phyloP scores from a whole-genome alignment of 805 yeast species.

The Clavispora santaluciae region DNA sequence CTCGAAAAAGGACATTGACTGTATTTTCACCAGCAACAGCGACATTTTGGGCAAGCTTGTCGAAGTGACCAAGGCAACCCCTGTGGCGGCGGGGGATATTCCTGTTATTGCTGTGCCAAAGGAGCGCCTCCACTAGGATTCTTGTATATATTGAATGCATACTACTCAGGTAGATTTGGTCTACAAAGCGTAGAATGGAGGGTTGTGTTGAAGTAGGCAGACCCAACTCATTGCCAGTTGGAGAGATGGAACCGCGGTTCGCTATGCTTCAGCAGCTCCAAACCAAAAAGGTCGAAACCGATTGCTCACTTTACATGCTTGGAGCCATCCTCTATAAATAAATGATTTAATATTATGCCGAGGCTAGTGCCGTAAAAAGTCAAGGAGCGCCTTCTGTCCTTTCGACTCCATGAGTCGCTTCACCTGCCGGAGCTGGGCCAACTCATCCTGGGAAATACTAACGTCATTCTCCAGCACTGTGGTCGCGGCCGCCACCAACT shows the following conservation, averaged over 20 bases:
- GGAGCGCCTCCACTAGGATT: conserved; percentile 2
- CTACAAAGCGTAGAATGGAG: too few species aligned
- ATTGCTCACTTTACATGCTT: too few species aligned
- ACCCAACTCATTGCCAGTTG: too few species aligned
- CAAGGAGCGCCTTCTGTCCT: conserved; percentile 61
- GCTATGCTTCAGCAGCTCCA: too few species aligned
- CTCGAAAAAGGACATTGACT: conserved; percentile 38
- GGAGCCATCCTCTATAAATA: too few species aligned
- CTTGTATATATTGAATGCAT: conserved; percentile 4
- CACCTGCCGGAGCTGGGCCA: conserved; percentile 49
- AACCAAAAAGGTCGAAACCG: too few species aligned
- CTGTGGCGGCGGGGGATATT: conserved; percentile 45
- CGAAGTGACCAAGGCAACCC: conserved; percentile 45
- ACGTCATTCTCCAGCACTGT: conserved; percentile 12
- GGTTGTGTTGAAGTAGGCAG: too few species aligned
- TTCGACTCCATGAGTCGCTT: conserved; percentile 60
- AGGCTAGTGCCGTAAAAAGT: conserved; percentile 41
- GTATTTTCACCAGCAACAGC: conserved; percentile 44
- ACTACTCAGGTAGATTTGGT: too few species aligned
- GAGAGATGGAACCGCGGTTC: too few species aligned
- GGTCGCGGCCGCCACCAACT: conserved; percentile 41
- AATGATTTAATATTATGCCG: too few species aligned
- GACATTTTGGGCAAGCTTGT: conserved; percentile 57
- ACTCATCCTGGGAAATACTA: conserved; percentile 27
- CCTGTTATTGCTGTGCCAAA: conserved; percentile 15